Evolutionary conservation across 257 asterid genomes (phyloP).

Genomic region (Buddleja alternifolia): DNA sequence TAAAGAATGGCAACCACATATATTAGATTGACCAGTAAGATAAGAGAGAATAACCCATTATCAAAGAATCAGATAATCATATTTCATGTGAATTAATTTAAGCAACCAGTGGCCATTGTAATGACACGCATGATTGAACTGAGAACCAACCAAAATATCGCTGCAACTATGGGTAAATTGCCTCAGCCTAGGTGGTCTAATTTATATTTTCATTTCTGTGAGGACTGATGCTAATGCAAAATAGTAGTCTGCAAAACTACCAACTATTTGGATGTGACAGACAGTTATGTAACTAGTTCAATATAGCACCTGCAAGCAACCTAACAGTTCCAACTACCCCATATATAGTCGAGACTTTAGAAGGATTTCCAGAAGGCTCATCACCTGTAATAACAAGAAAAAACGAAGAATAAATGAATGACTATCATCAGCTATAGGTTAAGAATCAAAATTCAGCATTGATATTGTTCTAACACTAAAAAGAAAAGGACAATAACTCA

Average conservation of each 20-base stretch:
- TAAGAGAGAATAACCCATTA: neutral
- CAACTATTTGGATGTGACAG: constrained; percentile 6
- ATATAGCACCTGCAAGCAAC: constrained; percentile 80
- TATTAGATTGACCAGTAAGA: constrained; percentile 12
- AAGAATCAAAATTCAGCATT: constrained; percentile 15
- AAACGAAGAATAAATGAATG: neutral
- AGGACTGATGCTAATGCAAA: constrained; percentile 3
- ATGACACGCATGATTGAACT: neutral
- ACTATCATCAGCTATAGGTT: constrained; percentile 10
- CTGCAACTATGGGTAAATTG: constrained; percentile 9
- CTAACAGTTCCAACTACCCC: constrained; percentile 95
- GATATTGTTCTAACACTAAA: neutral
- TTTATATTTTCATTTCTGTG: neutral
- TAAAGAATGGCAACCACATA: constrained; percentile 26
- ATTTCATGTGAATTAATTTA: neutral
- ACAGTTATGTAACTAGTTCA: constrained; percentile 18
- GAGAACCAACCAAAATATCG: neutral
- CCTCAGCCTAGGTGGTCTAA: neutral
- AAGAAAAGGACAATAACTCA: neutral
- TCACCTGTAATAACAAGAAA: constrained; percentile 47
- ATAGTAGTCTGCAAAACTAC: neutral
- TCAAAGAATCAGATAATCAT: neutral
- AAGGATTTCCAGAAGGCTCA: constrained; percentile 50
- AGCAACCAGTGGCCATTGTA: constrained; percentile 4
- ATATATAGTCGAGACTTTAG: constrained; percentile 66